Base-by-base conservation (phyloP, 805 yeast genomes). In the Spathaspora arborariae region DNA sequence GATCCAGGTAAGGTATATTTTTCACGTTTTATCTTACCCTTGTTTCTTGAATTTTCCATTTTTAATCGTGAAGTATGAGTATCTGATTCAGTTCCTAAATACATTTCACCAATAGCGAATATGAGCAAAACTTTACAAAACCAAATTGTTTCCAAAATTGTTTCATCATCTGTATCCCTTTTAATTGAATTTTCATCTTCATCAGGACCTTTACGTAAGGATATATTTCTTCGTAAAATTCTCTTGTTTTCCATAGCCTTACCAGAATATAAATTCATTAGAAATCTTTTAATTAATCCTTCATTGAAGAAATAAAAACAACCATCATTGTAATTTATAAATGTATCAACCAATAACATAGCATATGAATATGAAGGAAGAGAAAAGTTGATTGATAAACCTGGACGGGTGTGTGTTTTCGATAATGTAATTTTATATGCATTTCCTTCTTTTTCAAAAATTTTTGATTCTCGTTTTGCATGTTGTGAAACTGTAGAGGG, bases 281-380 rank as follows among this genome's bases (percentile, higher is more conserved):
- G 61, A 50, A 80, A 83, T 53, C 79, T 79, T 57, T 85, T 85
- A 20, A 85, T 88, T 18, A 85, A 58, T 1, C 95, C 95, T 61
- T 86, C 95, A 58, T 86, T 86, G 68, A 86, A 86, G 57, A 86
- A 86, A 64, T 86, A 86, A 60, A 86, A 86, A 55, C 95, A 86
- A 0, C 91, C 94, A 62, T 85, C 94, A 56, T 86, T 86, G 61
- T 85, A 86, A 44, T 84, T 83, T 45, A 86, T 78, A 54, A 86
- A 86, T 0, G 88, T 82, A 58, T 86, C 92, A 10, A 86, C 86
- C 42, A 86, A 65, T 11, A 84, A 61, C 78, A 84, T 78, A 5
- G 92, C 90, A 60, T 85, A 85, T 2, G 88, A 79, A 52, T 84
- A 85, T 11, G 88, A 81, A 0, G 95, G 95, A 15, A 86, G 67